These are phyloP conservation scores for Chlorella sp. DNA, from an alignment of 139 green algal genomes.

Conservation along the genomic window DNA sequence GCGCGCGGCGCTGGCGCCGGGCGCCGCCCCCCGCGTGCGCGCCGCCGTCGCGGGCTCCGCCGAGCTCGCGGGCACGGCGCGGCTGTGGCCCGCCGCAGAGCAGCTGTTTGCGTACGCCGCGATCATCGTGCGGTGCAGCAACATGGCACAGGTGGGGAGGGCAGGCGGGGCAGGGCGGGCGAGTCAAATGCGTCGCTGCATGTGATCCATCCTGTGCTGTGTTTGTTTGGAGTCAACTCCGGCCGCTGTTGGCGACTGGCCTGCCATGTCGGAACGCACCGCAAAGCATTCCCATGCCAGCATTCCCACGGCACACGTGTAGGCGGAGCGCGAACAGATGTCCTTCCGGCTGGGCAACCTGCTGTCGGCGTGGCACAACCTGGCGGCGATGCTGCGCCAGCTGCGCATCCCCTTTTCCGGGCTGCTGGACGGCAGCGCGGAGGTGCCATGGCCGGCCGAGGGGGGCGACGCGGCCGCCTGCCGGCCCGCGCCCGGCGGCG, in stretches of 20 bases:
- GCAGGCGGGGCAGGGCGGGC: too few species aligned
- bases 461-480: neutral
- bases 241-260: too few species aligned
- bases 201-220: too few species aligned
- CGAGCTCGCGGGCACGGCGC: neutral
- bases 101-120: conserved; percentile 12
- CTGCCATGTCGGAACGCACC: too few species aligned
- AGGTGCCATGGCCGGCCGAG: neutral
- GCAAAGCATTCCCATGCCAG: too few species aligned
- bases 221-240: too few species aligned
- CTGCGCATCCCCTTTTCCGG: neutral
- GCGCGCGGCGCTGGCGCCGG: neutral
- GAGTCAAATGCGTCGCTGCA: too few species aligned
- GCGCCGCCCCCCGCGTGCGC: neutral
- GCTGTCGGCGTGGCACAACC: conserved; percentile 11
- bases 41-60: neutral
- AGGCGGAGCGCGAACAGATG: conserved; percentile 12
- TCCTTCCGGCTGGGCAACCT: conserved; percentile 8
- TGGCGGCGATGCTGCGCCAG: neutral
- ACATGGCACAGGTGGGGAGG: neutral
- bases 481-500: neutral
- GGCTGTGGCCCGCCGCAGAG: conserved; percentile 1
- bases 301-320: too few species aligned
- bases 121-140: conserved; percentile 5
- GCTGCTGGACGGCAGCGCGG: neutral